These are phyloP conservation scores for Pulveroboletus sp. DNA, from an alignment of 768 basidiomycete species.

Conservation along the genomic window DNA sequence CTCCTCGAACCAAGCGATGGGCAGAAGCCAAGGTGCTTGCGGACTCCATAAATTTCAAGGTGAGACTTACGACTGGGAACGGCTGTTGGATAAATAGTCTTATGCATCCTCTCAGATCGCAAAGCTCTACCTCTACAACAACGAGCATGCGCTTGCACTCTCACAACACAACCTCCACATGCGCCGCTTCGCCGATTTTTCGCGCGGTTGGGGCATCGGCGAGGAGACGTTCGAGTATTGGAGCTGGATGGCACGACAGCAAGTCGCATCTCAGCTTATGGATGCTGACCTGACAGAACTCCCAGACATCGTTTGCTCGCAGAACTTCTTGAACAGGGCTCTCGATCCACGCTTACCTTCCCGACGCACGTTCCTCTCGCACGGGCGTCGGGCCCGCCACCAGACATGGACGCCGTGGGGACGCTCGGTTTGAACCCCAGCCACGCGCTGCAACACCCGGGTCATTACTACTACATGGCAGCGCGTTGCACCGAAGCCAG, in stretches of 20 bases:
- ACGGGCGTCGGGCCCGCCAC: conserved; percentile 24
- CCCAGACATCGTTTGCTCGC: conserved; percentile 82
- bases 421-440: conserved; percentile 72
- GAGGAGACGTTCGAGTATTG: conserved; percentile 97
- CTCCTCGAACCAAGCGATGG: conserved; percentile 95
- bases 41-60: conserved; percentile 90
- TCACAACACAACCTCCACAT: conserved; percentile 84
- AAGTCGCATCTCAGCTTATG: conserved; percentile 26
- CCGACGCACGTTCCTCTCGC: conserved; percentile 52
- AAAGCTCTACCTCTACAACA: conserved; percentile 89
- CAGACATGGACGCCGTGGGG: conserved; percentile 58
- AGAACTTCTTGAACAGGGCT: conserved; percentile 85
- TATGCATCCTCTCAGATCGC: conserved; percentile 52
- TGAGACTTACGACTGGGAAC: conserved; percentile 25
- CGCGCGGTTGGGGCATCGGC: conserved; percentile 91
- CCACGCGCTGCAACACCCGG: conserved; percentile 84
- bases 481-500: conserved; percentile 81
- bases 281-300: background rate
- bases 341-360: conserved; percentile 55
- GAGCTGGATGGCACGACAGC: conserved; percentile 96
- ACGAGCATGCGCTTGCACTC: conserved; percentile 76
- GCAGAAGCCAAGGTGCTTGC: conserved; percentile 97
- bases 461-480: conserved; percentile 82
- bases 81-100: background rate
- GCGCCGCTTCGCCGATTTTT: conserved; percentile 80